Evolutionary conservation across 352 stramenopile species (phyloP), one percentile per base, ranked within the genome.

Genomic region (Saprolegnia diclina): DNA sequence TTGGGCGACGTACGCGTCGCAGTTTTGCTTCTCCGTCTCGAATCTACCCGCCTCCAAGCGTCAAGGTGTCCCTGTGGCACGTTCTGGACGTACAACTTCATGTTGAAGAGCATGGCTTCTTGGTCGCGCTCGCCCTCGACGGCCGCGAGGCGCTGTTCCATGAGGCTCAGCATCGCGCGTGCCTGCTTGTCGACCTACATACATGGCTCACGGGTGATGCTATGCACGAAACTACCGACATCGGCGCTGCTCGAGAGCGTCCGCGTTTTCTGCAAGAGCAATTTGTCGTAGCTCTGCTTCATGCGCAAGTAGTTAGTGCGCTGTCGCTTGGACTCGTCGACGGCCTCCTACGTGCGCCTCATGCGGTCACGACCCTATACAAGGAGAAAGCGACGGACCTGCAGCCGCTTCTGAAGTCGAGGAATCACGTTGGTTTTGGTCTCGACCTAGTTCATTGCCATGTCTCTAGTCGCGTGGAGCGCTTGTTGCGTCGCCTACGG

Each of bases 1-100:
- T 53, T 81, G 72, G 53, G 82, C 77, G 22, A 76, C 79, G 45
- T 80, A 86, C 37, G 76, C 81, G 48, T 82, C 79, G 54, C 79
- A 86, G 37, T 69, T 82, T 54, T 82, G 74, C 71, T 86, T 77
- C 73, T 86, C 79, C 40, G 72, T 75, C 11, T 74, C 77, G 26
- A 69, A 69, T 62, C 63, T 69, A 62, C 26, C 11, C 10, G 13
- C 45, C 13, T 38, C 40, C 11, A 13, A 50, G 11, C 0, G 2
- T 55, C 35, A 57, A 38, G 0, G 40, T 24, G 21, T n/a, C n/a
- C n/a, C n/a, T n/a, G n/a, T n/a, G n/a, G n/a, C n/a, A n/a, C n/a
- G n/a, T n/a, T n/a, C n/a, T n/a, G n/a, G n/a, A n/a, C n/a, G n/a
- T 86, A 86, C 13, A 86, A 70, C 56, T 86, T 73, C 21, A 61